A percentile compares a stretch with the other conserved stretches of the same genome.
These are phyloP conservation scores for Shiraia bambusicola DNA, from an alignment of 2,329 filamentous ascomycete genomes.

Conservation along the genomic window DNA sequence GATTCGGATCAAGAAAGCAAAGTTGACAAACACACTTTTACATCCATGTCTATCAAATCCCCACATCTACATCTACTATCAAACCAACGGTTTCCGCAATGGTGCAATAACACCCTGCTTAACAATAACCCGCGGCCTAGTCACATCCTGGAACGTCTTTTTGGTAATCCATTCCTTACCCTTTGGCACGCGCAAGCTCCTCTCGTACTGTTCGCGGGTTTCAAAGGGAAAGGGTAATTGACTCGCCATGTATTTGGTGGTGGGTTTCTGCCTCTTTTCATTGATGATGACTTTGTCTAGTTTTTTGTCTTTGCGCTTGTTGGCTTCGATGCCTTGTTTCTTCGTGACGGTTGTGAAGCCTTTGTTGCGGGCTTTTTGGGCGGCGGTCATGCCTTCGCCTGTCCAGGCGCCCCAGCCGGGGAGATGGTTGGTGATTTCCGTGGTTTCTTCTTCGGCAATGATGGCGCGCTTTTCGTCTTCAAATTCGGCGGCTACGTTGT, in stretches of 20 bases:
- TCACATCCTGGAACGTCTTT: conserved; percentile 84
- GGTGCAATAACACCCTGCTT: conserved; percentile 93
- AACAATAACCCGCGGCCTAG: conserved; percentile 84
- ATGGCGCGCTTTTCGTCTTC: conserved; percentile 73
- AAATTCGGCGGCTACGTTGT: conserved; percentile 81
- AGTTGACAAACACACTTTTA: conserved; percentile 1
- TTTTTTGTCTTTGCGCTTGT: conserved; percentile 78
- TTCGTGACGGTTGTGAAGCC: conserved; percentile 61
- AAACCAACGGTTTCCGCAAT: conserved; percentile 72
- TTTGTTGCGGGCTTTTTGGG: conserved; percentile 57
- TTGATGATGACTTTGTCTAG: conserved; percentile 86
- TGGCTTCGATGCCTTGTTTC: conserved; percentile 71
- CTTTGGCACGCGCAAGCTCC: conserved; percentile 79
- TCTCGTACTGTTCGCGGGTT: conserved; percentile 83
- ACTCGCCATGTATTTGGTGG: conserved; percentile 81
- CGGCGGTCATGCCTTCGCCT: conserved; percentile 75
- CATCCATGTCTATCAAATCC: neutral
- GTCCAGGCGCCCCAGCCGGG: conserved; percentile 95
- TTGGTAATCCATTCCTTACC: conserved; percentile 98
- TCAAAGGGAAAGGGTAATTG: conserved; percentile 89
- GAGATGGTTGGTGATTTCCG: conserved; percentile 78
- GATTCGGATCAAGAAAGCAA: neutral
- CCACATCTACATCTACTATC: neutral
- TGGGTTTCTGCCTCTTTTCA: conserved; percentile 89
- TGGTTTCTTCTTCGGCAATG: conserved; percentile 76